A percentile compares a stretch with the other conserved stretches of the same genome.
Evolutionary conservation across 257 asterid species (phyloP).

Genomic region (Solanum chilense): DNA sequence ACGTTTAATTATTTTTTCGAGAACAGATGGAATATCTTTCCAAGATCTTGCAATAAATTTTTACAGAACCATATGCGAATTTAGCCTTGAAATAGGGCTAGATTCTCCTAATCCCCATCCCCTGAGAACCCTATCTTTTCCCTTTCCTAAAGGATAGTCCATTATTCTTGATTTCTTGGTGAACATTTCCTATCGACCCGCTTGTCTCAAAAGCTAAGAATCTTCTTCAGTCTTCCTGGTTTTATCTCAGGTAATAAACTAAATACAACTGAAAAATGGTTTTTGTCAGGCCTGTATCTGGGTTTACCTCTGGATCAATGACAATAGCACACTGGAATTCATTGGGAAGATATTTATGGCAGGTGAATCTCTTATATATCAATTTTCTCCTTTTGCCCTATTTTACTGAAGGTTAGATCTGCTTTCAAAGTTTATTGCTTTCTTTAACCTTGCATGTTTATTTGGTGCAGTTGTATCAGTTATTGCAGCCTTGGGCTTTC

Average conservation of each 20-base stretch:
- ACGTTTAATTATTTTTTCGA: neutral
- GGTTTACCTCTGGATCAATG: conserved; percentile 75
- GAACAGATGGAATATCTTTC: neutral
- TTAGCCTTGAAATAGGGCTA: neutral
- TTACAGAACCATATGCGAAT: neutral
- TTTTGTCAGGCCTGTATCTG: conserved; percentile 58
- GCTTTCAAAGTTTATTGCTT: neutral
- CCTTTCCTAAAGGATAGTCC: neutral
- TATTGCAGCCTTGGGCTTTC: conserved; percentile 83
- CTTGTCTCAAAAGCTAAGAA: neutral
- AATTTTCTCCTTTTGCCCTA: neutral
- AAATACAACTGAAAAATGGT: neutral
- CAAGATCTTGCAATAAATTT: neutral
- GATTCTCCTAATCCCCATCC: neutral
- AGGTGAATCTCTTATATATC: conserved; percentile 27
- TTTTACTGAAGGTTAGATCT: neutral
- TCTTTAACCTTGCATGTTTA: conserved; percentile 1
- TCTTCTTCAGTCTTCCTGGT: neutral
- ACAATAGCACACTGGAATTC: conserved; percentile 46
- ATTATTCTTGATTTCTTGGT: neutral
- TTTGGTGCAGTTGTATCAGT: conserved; percentile 70
- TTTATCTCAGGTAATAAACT: neutral
- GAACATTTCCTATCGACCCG: neutral
- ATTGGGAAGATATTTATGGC: conserved; percentile 86
- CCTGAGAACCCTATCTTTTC: neutral